A percentile compares a stretch with the other conserved stretches of the same genome.
These are phyloP conservation scores for Claviceps lovelessii DNA, from an alignment of 2,329 filamentous ascomycete genomes.

Conservation along the genomic window DNA sequence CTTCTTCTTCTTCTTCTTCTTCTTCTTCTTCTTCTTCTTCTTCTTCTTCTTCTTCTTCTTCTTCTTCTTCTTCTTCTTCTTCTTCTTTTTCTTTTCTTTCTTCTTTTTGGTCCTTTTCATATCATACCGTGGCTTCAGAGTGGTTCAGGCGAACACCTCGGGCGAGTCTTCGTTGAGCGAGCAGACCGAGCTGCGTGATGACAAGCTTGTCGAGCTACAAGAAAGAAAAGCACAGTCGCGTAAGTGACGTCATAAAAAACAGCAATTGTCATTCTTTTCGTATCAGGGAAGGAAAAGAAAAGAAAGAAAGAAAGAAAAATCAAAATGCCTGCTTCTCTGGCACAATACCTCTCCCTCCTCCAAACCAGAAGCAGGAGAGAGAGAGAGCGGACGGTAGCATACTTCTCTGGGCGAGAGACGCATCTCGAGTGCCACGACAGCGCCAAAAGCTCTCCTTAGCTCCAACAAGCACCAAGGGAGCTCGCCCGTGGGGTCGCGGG, in stretches of 20 bases:
- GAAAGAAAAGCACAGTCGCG: background rate
- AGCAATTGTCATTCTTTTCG: background rate
- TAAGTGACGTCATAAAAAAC: background rate
- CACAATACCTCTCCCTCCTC: background rate
- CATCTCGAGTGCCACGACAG: background rate
- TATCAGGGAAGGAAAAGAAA: too few relatives aligned
- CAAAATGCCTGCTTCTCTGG: too few relatives aligned
- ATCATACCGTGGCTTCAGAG: slow-evolving; percentile 60
- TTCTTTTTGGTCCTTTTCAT: background rate
- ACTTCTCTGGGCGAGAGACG: slow-evolving; percentile 4
- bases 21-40: too few relatives aligned
- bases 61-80: too few relatives aligned
- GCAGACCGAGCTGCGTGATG: slow-evolving; percentile 73
- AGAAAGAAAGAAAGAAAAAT: too few relatives aligned
- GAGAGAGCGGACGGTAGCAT: background rate
- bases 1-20: too few relatives aligned
- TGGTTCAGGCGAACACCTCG: slow-evolving; percentile 82
- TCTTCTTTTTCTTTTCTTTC: background rate
- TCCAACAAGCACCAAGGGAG: too few relatives aligned
- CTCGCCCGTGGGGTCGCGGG: too few relatives aligned
- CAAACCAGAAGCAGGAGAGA: background rate
- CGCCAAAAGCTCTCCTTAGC: too few relatives aligned
- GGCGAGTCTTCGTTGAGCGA: slow-evolving; percentile 78
- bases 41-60: too few relatives aligned
- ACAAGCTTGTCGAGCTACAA: slow-evolving; percentile 84